Base-by-base conservation (phyloP, 2,329 filamentous ascomycete species). In the Metarhizium anisopliae region DNA sequence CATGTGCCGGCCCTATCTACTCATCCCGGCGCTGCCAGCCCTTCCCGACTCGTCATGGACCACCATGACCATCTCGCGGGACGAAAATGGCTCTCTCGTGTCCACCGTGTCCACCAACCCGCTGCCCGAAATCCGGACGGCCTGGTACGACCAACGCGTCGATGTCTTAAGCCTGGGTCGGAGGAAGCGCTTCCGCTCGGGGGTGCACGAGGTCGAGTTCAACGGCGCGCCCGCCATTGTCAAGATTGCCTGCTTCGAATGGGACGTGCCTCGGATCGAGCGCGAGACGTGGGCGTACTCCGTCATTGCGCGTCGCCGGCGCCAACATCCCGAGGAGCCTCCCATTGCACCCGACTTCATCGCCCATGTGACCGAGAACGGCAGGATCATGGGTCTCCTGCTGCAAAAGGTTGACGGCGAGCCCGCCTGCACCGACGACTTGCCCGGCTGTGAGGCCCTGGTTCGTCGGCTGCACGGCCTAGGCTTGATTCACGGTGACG, bases 371-470 rank as follows among this genome's bases (percentile, higher is more conserved):
- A 62, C 63, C 50, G 68, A 72, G 62, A 61, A 66, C 53, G 67
- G 67, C 53, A 65, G 68, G 18, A 59, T 70, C 47, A 67, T 72
- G 32, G 69, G 70, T 14, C 66, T 73, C 58, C 56, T 73, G 32
- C 50, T 71, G 55, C 64, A 70, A 59, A 70, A 68, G 56, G 40
- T 70, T 32, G 62, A 71, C 50, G 32, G 11, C 42, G 60, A 62
- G n/a, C 57, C 51, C 61, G 66, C 70, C 45, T 61, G 56, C 13
- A 16, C 65, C 7, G 38, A 62, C 10, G 65, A 71, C 58, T 62
- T 71, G 38, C 38, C 35, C 38, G 25, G 20, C n/a, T 71, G 71
- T 58, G 59, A 66, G 59, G 43, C 55, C 43, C 59, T 62, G 56
- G 43, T 72, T 36, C 35, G 54, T 51, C 61, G 60, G 58, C 55